These are phyloP conservation scores for Penicillium sp. DNA, from an alignment of 2,329 filamentous ascomycete genomes.

Conservation along the genomic window DNA sequence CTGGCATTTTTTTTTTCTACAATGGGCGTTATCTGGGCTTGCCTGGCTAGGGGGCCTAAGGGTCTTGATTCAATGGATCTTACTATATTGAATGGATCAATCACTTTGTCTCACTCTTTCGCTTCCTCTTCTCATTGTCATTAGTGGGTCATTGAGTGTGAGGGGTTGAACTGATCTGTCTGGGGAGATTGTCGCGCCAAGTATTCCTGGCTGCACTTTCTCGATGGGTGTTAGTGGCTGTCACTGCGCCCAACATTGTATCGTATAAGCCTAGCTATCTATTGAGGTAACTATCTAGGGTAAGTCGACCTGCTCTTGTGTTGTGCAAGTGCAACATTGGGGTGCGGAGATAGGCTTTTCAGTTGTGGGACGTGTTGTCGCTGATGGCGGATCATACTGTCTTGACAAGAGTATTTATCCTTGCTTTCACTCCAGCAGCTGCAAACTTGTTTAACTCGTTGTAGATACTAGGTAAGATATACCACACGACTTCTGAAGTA, in stretches of 20 bases:
- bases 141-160: too few species aligned
- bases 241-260: background rate
- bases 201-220: background rate
- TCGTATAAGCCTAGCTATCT: background rate
- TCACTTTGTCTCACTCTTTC: background rate
- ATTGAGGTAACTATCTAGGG: background rate
- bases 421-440: conserved; percentile 20
- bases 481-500: too few species aligned
- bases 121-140: background rate
- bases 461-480: background rate
- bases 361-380: conserved; percentile 12
- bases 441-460: background rate
- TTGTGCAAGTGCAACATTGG: conserved; percentile 4
- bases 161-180: background rate
- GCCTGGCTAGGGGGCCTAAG: background rate
- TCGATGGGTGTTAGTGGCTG: background rate
- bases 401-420: conserved; percentile 18
- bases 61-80: background rate
- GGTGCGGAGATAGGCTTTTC: conserved; percentile 12
- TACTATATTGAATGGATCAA: background rate
- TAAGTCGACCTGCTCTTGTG: background rate
- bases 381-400: conserved; percentile 21
- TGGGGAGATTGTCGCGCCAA: background rate
- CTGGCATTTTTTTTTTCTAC: background rate
- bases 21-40: background rate